Base-by-base conservation (phyloP, 2,329 filamentous ascomycete species). In the Cladobotryum mycophilum region DNA sequence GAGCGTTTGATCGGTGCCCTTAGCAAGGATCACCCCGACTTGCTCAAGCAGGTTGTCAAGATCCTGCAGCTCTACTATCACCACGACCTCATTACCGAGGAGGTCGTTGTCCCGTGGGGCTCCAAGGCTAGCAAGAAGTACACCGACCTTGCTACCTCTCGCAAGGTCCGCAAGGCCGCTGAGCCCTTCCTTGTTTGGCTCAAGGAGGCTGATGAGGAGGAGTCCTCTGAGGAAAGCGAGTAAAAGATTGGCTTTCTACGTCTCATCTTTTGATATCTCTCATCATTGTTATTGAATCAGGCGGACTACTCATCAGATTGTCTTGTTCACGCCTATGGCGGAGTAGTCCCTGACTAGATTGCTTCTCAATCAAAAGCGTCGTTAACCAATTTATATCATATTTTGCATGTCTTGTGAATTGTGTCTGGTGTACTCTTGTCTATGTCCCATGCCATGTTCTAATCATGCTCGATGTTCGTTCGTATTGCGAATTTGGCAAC, bases 61-160 rank as follows among this genome's bases (percentile, higher is more conserved):
- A 88, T 99, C 62, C 79, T 99, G 56, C 82, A 95, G 69, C 80
- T 87, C 63, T 87, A 92, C 74, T 99, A 97, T 72, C 82, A 96
- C 72, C 79, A 89, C 63, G 93, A 99, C 60, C 79, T 99, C 49
- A 76, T 96, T 62, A 84, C 80, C 47, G 93, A 99, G 75, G 91
- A 96, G 56, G 82, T 90, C 14, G 82, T 95, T 66, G 88, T 85
- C 71, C 85, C 86, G 61, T 99, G 93, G 92, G 92, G 91, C 58
- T 80, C 81, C 66, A 96, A 93, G 79, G 90, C 92, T 53, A 96
- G 89, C 82, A 96, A 95, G 85, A 96, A 96, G 77, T 97, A 97
- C 68, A 88, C 95, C 61, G 92, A 97, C 67, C 72, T 95, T 54
- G 68, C 85, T 53, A 91, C 84, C 55, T 95, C 89, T 74, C 92